Percentiles rank a stretch among this genome's conserved stretches.
Evolutionary conservation across 495 filamentous ascomycete genomes (phyloP).

Genomic region (Cenococcum geophilum): DNA sequence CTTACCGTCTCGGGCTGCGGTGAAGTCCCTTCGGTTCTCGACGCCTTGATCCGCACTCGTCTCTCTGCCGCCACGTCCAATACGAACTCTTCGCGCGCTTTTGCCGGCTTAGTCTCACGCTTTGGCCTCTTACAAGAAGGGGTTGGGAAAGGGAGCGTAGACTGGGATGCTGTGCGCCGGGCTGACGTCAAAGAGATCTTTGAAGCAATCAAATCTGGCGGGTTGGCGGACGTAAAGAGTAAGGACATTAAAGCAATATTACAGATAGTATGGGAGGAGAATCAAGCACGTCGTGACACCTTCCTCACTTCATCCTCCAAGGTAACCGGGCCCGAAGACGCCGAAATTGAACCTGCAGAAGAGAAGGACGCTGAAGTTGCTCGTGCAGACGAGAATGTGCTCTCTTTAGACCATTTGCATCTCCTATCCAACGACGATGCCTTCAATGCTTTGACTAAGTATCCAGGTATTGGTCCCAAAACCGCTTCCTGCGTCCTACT

Average conservation of each 20-base stretch:
- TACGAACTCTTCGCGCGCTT: constrained; percentile 59
- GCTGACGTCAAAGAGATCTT: constrained; percentile 58
- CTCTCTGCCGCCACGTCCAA: constrained; percentile 71
- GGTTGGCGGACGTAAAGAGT: constrained; percentile 64
- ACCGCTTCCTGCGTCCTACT: constrained; percentile 71
- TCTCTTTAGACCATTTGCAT: constrained; percentile 76
- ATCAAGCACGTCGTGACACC: constrained; percentile 45
- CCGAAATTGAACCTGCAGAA: constrained; percentile 35
- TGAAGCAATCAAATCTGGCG: constrained; percentile 67
- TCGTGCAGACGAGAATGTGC: constrained; percentile 50
- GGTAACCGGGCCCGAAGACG: constrained; percentile 32
- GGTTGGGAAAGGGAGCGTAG: constrained; percentile 67
- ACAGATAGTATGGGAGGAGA: constrained; percentile 69
- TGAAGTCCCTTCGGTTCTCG: constrained; percentile 86
- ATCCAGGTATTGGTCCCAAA: constrained; percentile 84
- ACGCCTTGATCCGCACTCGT: constrained; percentile 76
- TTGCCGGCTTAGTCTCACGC: constrained; percentile 60
- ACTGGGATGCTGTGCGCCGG: constrained; percentile 77
- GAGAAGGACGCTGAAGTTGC: constrained; percentile 49
- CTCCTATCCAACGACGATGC: constrained; percentile 59
- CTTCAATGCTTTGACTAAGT: constrained; percentile 66
- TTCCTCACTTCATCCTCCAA: constrained; percentile 30
- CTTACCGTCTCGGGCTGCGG: constrained; percentile 80
- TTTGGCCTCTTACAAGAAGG: constrained; percentile 62
- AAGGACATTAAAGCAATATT: constrained; percentile 76